phyloP scores from a whole-genome alignment of 225 moss, liverwort and hornwort species.

The Bryoerythrophyllum caledonicum region DNA sequence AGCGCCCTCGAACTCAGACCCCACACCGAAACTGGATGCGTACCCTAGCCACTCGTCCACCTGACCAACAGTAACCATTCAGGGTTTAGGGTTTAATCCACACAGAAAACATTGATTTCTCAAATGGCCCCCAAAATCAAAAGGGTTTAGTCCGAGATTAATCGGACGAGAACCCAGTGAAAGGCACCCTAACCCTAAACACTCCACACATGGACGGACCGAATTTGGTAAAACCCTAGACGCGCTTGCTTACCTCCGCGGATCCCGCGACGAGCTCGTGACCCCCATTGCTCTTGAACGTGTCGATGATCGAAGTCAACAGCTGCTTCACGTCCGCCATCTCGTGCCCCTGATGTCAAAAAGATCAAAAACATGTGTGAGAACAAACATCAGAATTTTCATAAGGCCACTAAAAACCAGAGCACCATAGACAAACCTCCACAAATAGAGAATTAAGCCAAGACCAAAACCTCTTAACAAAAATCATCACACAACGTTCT shows the following conservation, averaged over 20 bases:
- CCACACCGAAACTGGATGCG: constrained; percentile 56
- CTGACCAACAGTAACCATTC: constrained; percentile 28
- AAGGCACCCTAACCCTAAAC: too few species aligned
- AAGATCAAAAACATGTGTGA: too few species aligned
- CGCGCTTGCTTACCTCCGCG: neutral
- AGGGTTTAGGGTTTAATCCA: neutral
- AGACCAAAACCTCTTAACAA: too few species aligned
- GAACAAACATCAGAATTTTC: too few species aligned
- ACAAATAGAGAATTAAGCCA: too few species aligned
- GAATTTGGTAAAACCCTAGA: neutral
- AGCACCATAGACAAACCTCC: too few species aligned
- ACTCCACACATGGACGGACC: too few species aligned
- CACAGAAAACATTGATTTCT: neutral
- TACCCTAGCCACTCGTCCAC: constrained; percentile 79
- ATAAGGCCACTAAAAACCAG: too few species aligned
- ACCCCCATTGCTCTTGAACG: constrained; percentile 20
- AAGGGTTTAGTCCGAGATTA: too few species aligned
- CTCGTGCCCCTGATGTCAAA: too few species aligned
- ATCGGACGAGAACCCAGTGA: too few species aligned
- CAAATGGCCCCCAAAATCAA: neutral
- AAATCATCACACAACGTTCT: neutral
- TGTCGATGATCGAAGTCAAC: constrained; percentile 12
- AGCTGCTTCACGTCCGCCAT: constrained; percentile 26
- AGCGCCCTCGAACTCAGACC: constrained; percentile 80
- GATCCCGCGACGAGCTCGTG: constrained; percentile 7